Conservation (phyloP, 225 moss, liverwort and hornwort genomes). For the Pleurozium schreberi region DNA sequence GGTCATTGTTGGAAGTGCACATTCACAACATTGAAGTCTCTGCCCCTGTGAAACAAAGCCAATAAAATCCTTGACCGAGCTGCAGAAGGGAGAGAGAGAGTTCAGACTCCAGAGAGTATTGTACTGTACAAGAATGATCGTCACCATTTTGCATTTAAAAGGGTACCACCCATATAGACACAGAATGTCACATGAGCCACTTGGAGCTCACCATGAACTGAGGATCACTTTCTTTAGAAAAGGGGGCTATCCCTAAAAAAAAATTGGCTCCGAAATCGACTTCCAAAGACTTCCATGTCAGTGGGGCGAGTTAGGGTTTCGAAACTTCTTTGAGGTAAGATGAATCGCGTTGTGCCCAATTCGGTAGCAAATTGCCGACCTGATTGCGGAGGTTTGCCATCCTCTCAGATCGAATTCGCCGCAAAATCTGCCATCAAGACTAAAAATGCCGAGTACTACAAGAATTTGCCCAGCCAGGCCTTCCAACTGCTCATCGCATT, state of each 20-base stretch:
- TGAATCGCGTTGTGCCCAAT: neutral
- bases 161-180: neutral
- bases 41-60: neutral
- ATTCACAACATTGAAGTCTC: neutral
- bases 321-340: neutral
- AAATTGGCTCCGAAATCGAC: neutral
- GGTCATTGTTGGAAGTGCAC: too few species aligned
- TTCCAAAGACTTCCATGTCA: neutral
- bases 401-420: neutral
- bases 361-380: neutral
- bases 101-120: neutral
- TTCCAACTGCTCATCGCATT: neutral
- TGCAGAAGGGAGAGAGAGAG: neutral
- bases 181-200: neutral
- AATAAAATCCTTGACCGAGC: neutral
- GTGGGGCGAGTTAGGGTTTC: neutral
- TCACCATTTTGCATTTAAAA: neutral
- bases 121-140: neutral
- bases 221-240: neutral
- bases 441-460: neutral
- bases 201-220: neutral
- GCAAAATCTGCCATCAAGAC: neutral
- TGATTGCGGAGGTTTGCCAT: neutral
- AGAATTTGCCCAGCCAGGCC: neutral
- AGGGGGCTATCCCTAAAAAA: neutral